These are phyloP conservation scores for Raffaelea ambrosiae DNA, from an alignment of 2,329 filamentous ascomycete genomes.

Conservation along the genomic window DNA sequence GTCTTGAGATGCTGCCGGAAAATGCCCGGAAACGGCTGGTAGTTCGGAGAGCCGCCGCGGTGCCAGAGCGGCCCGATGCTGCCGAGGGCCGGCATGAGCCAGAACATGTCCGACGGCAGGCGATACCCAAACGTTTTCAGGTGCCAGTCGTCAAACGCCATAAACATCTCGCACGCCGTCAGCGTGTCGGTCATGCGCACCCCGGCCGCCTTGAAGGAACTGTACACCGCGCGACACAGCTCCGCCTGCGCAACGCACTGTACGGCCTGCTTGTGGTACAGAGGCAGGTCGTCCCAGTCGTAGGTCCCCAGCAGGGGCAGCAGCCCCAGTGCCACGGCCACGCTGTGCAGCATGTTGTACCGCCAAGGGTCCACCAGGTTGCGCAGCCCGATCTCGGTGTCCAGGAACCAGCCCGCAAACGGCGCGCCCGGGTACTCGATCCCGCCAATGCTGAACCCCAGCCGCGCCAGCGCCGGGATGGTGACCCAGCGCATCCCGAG, in stretches of 20 bases:
- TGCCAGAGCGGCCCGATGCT: conserved; percentile 20
- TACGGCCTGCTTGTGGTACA: conserved; percentile 13
- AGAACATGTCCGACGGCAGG: conserved; percentile 18
- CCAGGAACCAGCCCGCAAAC: conserved; percentile 23
- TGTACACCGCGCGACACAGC: conserved; percentile 18
- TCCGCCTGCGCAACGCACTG: conserved; percentile 17
- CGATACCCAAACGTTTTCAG: conserved; percentile 15
- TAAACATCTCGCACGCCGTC: conserved; percentile 17
- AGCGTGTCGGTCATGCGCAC: conserved; percentile 18
- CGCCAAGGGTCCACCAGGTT: conserved; percentile 18
- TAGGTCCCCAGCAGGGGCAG: too few species aligned
- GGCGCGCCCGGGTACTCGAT: conserved; percentile 9
- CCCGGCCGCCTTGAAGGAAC: conserved; percentile 15
- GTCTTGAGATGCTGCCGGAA: conserved; percentile 18
- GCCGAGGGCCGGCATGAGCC: conserved; percentile 18
- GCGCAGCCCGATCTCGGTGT: conserved; percentile 21
- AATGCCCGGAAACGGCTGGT: conserved; percentile 21
- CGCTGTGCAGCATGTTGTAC: conserved; percentile 17
- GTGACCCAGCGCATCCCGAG: conserved; percentile 19
- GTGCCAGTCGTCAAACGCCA: conserved; percentile 17
- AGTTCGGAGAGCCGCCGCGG: conserved; percentile 18
- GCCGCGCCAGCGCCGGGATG: conserved; percentile 17
- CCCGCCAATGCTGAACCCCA: conserved; percentile 21
- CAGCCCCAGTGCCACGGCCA: conserved; percentile 14
- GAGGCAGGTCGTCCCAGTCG: conserved; percentile 18